Evolutionary conservation across 352 stramenopile genomes (phyloP), one percentile per base, ranked within the genome.

Genomic region (Phytophthora palmivora): DNA sequence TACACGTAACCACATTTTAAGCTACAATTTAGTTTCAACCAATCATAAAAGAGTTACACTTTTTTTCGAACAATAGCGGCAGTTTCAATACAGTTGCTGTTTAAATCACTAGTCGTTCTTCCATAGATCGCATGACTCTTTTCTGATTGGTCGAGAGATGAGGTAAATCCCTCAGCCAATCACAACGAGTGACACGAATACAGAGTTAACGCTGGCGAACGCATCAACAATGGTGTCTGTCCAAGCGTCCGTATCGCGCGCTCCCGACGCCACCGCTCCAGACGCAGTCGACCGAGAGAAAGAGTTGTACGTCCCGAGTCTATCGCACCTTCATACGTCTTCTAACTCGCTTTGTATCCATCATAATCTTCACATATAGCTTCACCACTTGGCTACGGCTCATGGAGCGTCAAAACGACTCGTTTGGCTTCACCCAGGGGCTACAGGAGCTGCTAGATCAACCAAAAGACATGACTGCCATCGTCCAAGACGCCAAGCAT

Each of bases 381-480:
- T 64, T 77, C 18, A 62, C 32, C 4, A 74, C 66, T 33, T 80
- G 72, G 72, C n/a, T 77, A 43, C 28, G 64, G 33, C 63, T 80
- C 14, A 74, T 80, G 63, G 67, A 80, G 53, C 63, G 51, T 4
- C 56, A 67, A 22, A 58, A 58, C 9, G 58, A 64, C 19, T 56
- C 49, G n/a, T 36, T 19, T 11, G 33, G 52, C 14, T 36, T 76
- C 6, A 62, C 45, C 3, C 28, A 63, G n/a, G 15, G 16, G 12
- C 48, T 80, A 6, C 52, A 70, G 15, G 44, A 19, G 14, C 10
- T 63, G 32, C 37, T 77, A 26, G 21, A 9, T 6, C 18, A 57
- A 36, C 0, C 18, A 3, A 26, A 2, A 19, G 58, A 65, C 11
- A 12, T 10, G 2, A 3, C 5, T 2, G 12, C 16, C 10, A 63